A percentile compares a stretch with the other conserved stretches of the same genome.
phyloP scores from a whole-genome alignment of 768 basidiomycete species.

The Leucosporidium yakuticum region DNA sequence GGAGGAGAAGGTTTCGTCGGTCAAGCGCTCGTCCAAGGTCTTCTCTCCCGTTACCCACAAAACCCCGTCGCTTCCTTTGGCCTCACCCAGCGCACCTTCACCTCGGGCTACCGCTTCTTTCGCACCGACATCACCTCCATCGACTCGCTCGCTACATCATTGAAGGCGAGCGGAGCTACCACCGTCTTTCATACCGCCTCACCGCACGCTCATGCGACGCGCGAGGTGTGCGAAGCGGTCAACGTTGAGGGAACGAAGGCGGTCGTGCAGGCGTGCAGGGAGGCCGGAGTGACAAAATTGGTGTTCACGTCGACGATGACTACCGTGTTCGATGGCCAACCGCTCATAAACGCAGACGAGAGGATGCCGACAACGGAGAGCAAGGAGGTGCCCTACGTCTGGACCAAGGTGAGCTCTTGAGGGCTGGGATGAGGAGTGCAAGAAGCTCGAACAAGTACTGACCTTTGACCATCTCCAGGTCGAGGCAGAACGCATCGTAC shows the following conservation, averaged over 20 bases:
- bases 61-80: conserved; percentile 75
- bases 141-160: conserved; percentile 62
- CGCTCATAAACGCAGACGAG: conserved; percentile 81
- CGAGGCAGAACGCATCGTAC: conserved; percentile 71
- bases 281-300: conserved; percentile 68
- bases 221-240: conserved; percentile 75
- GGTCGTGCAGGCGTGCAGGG: conserved; percentile 71
- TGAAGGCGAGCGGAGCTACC: conserved; percentile 68
- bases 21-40: conserved; percentile 77
- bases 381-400: conserved; percentile 83
- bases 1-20: conserved; percentile 76
- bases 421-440: too few relatives aligned
- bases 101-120: conserved; percentile 47
- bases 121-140: conserved; percentile 81
- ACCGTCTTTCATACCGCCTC: conserved; percentile 93
- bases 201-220: conserved; percentile 52
- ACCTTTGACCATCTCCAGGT: conserved; percentile 43
- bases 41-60: conserved; percentile 63
- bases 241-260: conserved; percentile 86
- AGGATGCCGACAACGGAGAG: conserved; percentile 54
- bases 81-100: conserved; percentile 60
- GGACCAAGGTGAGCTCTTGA: conserved; percentile 57
- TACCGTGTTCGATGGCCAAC: conserved; percentile 72
- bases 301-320: conserved; percentile 94
- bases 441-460: not conserved